Evolutionary conservation across 75 land plant species (phyloP).

Genomic region (Selaginella moellendorffii): DNA sequence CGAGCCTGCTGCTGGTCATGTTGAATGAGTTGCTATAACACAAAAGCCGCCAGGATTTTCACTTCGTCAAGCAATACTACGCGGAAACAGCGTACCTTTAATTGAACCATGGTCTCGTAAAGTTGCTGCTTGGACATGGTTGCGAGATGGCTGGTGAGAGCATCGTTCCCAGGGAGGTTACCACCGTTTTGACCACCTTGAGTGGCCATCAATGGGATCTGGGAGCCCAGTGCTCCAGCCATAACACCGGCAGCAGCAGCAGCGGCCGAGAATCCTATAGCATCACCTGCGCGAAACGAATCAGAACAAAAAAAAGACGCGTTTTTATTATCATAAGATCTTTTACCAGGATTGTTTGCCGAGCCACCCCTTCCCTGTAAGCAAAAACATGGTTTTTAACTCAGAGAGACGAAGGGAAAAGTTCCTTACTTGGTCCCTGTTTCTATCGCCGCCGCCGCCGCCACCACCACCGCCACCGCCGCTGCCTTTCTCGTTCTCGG

Average conservation of each 20-base stretch:
- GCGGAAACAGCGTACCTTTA: too few species aligned
- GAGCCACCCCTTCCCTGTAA: too few species aligned
- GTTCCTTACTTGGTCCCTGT: slow-evolving; percentile 64
- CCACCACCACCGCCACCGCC: too few species aligned
- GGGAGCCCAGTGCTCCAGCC: background rate
- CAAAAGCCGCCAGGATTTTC: too few species aligned
- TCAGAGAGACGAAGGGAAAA: too few species aligned
- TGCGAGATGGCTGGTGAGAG: background rate
- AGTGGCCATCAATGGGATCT: too few species aligned
- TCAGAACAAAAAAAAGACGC: too few species aligned
- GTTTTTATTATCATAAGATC: too few species aligned
- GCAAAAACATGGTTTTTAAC: too few species aligned
- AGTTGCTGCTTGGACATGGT: background rate
- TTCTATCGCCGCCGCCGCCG: slow-evolving; percentile 50
- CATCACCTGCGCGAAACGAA: background rate
- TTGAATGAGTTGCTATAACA: background rate
- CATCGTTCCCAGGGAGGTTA: background rate
- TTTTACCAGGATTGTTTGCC: too few species aligned
- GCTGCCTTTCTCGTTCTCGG: slow-evolving; percentile 94
- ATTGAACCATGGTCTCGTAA: background rate
- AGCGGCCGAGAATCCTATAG: background rate
- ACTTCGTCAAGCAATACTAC: too few species aligned
- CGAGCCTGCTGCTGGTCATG: background rate
- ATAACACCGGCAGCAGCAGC: background rate
- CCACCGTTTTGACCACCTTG: background rate